Evolutionary conservation across 2,329 filamentous ascomycete species (phyloP).

Genomic region (Botrytis squamosa): DNA sequence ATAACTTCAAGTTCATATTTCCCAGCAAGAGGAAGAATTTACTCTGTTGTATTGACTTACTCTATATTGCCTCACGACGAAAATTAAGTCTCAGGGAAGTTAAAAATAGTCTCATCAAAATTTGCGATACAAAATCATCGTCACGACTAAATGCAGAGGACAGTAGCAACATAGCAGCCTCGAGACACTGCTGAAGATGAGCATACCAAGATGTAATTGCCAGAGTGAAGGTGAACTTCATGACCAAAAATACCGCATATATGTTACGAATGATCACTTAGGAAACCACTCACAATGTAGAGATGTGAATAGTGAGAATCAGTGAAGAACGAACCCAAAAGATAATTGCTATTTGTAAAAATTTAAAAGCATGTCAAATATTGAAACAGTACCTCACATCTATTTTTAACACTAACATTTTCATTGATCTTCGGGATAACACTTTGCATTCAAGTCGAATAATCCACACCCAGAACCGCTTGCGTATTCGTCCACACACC

Average conservation of each 20-base stretch:
- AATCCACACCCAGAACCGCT: neutral
- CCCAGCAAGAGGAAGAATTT: neutral
- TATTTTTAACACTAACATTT: neutral
- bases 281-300: accelerated
- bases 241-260: neutral
- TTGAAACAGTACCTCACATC: neutral
- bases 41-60: neutral
- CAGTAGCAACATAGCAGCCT: neutral
- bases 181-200: neutral
- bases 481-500: neutral
- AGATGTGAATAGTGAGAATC: accelerated
- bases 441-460: neutral
- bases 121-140: neutral
- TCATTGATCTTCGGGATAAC: neutral
- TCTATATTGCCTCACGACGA: too few species aligned
- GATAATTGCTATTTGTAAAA: neutral
- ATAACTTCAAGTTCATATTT: neutral
- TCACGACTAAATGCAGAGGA: neutral
- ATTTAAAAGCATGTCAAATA: neutral
- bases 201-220: neutral
- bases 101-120: neutral
- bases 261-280: neutral
- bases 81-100: neutral
- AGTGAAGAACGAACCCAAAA: accelerated
- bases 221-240: neutral